Conservation (phyloP, 2,329 filamentous ascomycete genomes). For the Sphaerostilbella broomeana region DNA sequence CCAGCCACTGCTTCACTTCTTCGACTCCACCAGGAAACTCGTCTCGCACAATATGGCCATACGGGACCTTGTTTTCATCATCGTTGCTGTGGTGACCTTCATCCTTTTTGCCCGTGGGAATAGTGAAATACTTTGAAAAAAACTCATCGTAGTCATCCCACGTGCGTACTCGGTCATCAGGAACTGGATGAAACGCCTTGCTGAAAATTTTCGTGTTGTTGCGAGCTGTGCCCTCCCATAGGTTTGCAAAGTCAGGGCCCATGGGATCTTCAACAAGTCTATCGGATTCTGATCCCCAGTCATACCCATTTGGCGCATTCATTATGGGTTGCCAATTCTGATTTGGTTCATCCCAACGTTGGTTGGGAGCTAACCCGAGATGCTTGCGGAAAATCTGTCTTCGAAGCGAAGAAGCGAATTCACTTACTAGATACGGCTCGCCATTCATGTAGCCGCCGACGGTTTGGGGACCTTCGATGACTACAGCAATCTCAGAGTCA, state of each 20-base stretch:
- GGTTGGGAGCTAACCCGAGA: slow-evolving; percentile 72
- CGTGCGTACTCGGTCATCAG: slow-evolving; percentile 58
- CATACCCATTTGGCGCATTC: slow-evolving; percentile 63
- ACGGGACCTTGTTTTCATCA: slow-evolving; percentile 58
- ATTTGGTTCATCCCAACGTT: slow-evolving; percentile 59
- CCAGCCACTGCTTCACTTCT: slow-evolving; percentile 66
- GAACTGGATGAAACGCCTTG: slow-evolving; percentile 74
- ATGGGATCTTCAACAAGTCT: slow-evolving; percentile 69
- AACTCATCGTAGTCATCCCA: slow-evolving; percentile 71
- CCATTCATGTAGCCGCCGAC: slow-evolving; percentile 70
- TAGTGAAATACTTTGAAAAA: slow-evolving; percentile 61
- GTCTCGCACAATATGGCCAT: slow-evolving; percentile 80
- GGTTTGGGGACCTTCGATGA: slow-evolving; percentile 70
- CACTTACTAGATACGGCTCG: slow-evolving; percentile 61
- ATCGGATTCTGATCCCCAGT: slow-evolving; percentile 63
- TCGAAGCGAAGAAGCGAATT: slow-evolving; percentile 73
- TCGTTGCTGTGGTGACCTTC: slow-evolving; percentile 26
- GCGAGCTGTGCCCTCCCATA: slow-evolving; percentile 68
- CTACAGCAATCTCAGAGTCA: slow-evolving; percentile 84
- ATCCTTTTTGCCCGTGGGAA: slow-evolving; percentile 44
- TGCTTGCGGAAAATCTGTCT: slow-evolving; percentile 88
- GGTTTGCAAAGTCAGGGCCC: slow-evolving; percentile 55
- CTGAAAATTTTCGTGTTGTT: slow-evolving; percentile 76
- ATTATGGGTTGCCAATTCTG: slow-evolving; percentile 72
- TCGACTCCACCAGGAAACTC: slow-evolving; percentile 67